Evolutionary conservation across 2,329 filamentous ascomycete species (phyloP), one percentile per base, ranked within the genome.

Genomic region (Xylariaceae sp.): DNA sequence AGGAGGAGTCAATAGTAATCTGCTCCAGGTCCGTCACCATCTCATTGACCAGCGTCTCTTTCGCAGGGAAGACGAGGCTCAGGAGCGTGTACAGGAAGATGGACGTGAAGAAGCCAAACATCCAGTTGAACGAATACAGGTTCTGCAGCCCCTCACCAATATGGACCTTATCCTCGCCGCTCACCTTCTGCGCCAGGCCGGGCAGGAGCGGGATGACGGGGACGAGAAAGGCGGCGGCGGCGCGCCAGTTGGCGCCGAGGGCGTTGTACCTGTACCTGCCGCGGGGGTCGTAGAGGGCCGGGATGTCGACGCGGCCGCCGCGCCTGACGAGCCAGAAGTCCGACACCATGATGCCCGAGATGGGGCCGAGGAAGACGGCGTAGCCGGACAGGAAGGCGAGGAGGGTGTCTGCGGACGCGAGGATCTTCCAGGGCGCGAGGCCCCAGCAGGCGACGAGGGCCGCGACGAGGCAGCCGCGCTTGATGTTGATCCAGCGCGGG

Each of bases 341-440:
- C 9, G 68, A 67, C 0, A 70, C 63, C 61, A 81, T 71, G 46
- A 83, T 76, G 1, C 71, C 70, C 0, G 76, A 74, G 41, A 83
- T 78, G 0, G 79, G 78, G 0, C 75, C 78, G 0, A 84, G 63
- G 59, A 85, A 84, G 27, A 83, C 69, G 32, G 62, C 53, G 42
- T 65, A 55, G 1, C 78, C 80, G 30, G 71, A 68, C 71, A 86
- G 81, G 60, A 85, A 85, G 30, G 73, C 70, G 3, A 82, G 60
- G 48, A 83, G 76, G 1, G 70, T 76, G 2, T 60, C 55, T 2
- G 78, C 79, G 0, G 72, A 78, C 23, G 59, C 65, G 13, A 83
- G 63, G 41, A 83, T 83, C 60, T 81, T 81, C 79, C 78, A 83
- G 2, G 77, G 78, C 1, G 79, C 75, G 21, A 82, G 65, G 3